A percentile compares a stretch with the other conserved stretches of the same genome.
Evolutionary conservation across 1,284 basidiomycete species (phyloP).

Genomic region (Heterobasidion irregulare): DNA sequence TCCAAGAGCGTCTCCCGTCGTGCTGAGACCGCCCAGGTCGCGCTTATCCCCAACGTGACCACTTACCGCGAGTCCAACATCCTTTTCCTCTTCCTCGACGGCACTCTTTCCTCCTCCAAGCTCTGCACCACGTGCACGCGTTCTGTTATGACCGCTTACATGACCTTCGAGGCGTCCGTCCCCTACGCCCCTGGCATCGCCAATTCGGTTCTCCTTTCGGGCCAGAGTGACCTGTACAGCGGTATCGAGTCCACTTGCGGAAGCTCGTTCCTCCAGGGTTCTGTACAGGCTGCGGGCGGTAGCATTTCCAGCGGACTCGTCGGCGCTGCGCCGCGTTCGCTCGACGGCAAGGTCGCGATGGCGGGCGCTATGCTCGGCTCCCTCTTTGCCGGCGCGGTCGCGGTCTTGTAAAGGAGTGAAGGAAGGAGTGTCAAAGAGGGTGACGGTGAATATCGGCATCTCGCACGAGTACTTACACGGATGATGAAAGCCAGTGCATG

Average conservation of each 20-base stretch:
- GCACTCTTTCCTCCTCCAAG: slow-evolving; percentile 33
- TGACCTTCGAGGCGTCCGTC: slow-evolving; percentile 59
- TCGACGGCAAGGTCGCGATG: slow-evolving; percentile 11
- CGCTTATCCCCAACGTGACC: slow-evolving; percentile 54
- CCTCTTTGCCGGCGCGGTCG: slow-evolving; percentile 10
- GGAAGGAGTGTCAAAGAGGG: neutral
- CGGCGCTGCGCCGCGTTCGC: slow-evolving; percentile 15
- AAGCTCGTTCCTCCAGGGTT: slow-evolving; percentile 51
- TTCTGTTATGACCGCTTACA: slow-evolving; percentile 66
- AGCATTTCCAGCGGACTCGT: slow-evolving; percentile 35
- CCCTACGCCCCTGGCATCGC: slow-evolving; percentile 71
- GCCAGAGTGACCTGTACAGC: slow-evolving; percentile 59
- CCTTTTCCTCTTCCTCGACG: slow-evolving; percentile 71
- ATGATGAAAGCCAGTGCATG: no score
- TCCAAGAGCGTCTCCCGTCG: slow-evolving; percentile 12
- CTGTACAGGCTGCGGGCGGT: slow-evolving; percentile 56
- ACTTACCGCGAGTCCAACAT: slow-evolving; percentile 61
- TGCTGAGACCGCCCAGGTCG: slow-evolving; percentile 19
- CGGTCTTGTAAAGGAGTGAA: slow-evolving; percentile 10
- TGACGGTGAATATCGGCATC: no score
- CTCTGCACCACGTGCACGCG: slow-evolving; percentile 83
- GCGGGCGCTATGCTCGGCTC: slow-evolving; percentile 10
- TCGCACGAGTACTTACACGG: no score
- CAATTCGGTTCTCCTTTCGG: slow-evolving; percentile 55
- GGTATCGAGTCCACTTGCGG: slow-evolving; percentile 53